Conservation (phyloP, 2,329 filamentous ascomycete species). For the Sporothrix sp. region DNA sequence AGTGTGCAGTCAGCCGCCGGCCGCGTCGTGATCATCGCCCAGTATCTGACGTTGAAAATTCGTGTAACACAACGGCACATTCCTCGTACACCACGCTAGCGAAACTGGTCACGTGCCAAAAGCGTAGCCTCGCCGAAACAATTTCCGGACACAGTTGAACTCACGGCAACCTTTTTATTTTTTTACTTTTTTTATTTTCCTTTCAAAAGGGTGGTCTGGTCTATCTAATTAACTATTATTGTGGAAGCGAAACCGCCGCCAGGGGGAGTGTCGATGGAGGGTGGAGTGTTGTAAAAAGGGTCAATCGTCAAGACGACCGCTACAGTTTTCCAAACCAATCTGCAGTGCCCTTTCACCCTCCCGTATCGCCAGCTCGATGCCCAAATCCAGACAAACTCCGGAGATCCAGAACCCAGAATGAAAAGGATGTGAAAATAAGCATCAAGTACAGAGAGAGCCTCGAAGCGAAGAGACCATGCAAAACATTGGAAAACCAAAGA, state of each 20-base stretch:
- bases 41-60: no score
- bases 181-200: conserved; percentile 3
- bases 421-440: not conserved
- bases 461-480: not conserved
- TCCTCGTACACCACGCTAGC: no score
- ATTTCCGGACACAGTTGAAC: no score
- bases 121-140: no score
- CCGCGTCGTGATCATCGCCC: no score
- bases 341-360: not conserved
- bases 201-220: conserved; percentile 16
- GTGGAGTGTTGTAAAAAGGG: no score
- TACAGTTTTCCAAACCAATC: conserved; percentile 5
- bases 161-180: no score
- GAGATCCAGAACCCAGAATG: not conserved
- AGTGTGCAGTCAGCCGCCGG: no score
- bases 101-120: no score
- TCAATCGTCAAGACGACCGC: no score
- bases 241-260: conserved; percentile 16
- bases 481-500: not conserved
- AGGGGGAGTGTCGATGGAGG: conserved; percentile 10
- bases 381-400: not conserved
- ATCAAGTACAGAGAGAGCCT: not conserved
- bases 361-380: not conserved
- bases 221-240: conserved; percentile 18
- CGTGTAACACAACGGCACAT: no score